These are phyloP conservation scores for Croton setiger DNA, from an alignment of 441 rosid genomes.

Conservation along the genomic window DNA sequence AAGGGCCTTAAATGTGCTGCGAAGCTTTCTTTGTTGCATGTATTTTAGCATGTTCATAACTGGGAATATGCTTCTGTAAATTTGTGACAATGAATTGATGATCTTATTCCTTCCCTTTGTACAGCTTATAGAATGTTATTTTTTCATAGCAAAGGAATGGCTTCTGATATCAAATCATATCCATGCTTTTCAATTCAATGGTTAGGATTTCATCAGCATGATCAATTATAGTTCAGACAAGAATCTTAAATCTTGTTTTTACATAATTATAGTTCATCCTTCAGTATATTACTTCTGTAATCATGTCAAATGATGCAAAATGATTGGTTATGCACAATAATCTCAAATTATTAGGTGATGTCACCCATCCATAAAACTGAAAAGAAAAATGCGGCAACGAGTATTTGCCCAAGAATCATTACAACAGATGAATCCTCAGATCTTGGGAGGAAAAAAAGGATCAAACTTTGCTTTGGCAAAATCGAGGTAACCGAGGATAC, in stretches of 20 bases:
- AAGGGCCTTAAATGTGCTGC: not conserved
- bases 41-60: not conserved
- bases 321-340: not conserved
- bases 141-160: not conserved
- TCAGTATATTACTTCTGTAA: not conserved
- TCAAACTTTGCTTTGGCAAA: conserved; percentile 21
- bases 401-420: no score
- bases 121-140: not conserved
- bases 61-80: not conserved
- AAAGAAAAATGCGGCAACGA: not conserved
- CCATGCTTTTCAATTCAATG: not conserved
- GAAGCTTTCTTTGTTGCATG: not conserved
- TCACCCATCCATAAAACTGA: no score
- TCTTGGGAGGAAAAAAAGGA: no score
- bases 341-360: no score
- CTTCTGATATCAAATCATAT: not conserved
- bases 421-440: no score
- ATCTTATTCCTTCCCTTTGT: not conserved
- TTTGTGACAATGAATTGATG: not conserved
- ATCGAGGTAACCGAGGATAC: conserved; percentile 27
- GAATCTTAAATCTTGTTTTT: no score
- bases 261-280: not conserved
- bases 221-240: no score
- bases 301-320: not conserved
- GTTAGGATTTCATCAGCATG: no score